Percentiles rank a stretch among this genome's conserved stretches.
phyloP scores from a whole-genome alignment of 2,329 filamentous ascomycete genomes.

The Scedosporium aurantiacum region DNA sequence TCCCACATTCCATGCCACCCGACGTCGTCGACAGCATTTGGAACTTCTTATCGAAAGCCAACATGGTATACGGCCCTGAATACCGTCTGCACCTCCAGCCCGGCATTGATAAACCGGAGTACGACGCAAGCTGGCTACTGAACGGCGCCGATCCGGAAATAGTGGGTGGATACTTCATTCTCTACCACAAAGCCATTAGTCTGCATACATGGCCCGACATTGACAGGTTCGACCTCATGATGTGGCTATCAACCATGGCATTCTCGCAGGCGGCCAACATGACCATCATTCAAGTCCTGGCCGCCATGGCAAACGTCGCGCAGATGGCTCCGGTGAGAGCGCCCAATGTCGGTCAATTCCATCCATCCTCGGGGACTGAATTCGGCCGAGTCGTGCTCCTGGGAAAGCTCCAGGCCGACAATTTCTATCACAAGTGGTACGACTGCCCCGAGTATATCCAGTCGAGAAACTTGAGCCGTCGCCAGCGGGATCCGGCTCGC shows the following conservation, averaged over 20 bases:
- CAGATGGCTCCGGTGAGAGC: not conserved
- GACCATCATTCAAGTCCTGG: slow-evolving; percentile 10
- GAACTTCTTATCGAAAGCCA: not conserved
- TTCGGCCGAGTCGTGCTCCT: not conserved
- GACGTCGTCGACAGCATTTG: not conserved
- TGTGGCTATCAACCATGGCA: slow-evolving; percentile 14
- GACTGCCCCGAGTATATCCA: not conserved
- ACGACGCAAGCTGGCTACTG: slow-evolving; percentile 9
- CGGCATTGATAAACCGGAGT: not conserved
- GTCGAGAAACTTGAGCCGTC: not conserved
- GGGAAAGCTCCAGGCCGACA: not conserved
- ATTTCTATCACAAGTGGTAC: not conserved
- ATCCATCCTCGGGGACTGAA: not conserved
- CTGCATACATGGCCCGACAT: not conserved
- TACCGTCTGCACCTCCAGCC: not conserved
- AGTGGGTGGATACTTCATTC: not conserved
- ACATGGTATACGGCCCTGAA: not conserved
- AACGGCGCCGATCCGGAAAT: not conserved
- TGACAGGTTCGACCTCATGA: slow-evolving; percentile 8
- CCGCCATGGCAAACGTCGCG: not conserved
- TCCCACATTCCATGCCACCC: not conserved
- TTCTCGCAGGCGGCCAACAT: slow-evolving; percentile 8
- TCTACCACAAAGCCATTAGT: not conserved
- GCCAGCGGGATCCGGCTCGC: not conserved
- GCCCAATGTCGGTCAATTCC: not conserved